These are phyloP conservation scores for Coemansia asiatica DNA, from an alignment of 192 early-diverging fungal genomes.

Conservation along the genomic window DNA sequence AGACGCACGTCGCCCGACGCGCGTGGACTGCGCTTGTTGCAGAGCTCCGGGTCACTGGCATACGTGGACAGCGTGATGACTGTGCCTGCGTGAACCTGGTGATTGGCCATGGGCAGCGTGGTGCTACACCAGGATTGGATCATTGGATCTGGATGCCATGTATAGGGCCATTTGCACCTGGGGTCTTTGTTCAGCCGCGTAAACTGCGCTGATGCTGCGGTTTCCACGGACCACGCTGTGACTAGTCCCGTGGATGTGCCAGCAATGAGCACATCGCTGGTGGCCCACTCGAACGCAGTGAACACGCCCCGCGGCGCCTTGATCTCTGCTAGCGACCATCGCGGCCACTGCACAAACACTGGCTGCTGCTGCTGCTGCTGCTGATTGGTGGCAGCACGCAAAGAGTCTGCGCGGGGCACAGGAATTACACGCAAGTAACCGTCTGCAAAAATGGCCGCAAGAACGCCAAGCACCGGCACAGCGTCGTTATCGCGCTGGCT, in stretches of 20 bases:
- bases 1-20: conserved; percentile 12
- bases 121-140: background rate
- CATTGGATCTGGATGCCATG: background rate
- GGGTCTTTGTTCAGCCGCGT: background rate
- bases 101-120: conserved; percentile 16
- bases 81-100: conserved; percentile 18
- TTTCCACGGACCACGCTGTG: conserved; percentile 21
- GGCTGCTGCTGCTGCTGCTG: background rate
- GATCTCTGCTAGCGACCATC: conserved; percentile 24
- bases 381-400: background rate
- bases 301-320: conserved; percentile 27
- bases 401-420: conserved; percentile 18
- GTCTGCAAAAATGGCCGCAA: conserved; percentile 48
- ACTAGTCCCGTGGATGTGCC: conserved; percentile 29
- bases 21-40: background rate
- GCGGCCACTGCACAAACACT: conserved; percentile 33
- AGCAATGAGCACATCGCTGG: conserved; percentile 29
- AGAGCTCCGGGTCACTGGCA: conserved; percentile 5
- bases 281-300: conserved; percentile 35
- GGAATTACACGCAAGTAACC: conserved; percentile 35
- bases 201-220: conserved; percentile 11
- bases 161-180: conserved; percentile 9
- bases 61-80: conserved; percentile 3
- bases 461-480: conserved; percentile 13
- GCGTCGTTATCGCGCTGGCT: background rate